Base-by-base conservation (phyloP, 352 stramenopile species). In the Phytophthora boehmeriae region DNA sequence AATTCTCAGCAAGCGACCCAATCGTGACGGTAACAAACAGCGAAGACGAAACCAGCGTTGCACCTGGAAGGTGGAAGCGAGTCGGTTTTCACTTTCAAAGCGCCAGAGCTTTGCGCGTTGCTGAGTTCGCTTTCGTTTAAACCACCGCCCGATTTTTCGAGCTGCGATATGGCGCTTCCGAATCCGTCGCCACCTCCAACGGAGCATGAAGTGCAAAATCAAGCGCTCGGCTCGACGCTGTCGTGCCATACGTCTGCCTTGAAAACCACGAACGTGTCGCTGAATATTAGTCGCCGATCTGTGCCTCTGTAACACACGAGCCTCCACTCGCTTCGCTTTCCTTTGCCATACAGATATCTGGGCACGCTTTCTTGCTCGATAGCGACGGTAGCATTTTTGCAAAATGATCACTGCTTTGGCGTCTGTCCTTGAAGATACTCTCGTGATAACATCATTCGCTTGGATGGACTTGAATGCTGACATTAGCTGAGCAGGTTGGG, bases 281-380 rank as follows among this genome's bases (percentile, higher is more conserved):
- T 86, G 76, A 42, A 86, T 85, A 19, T 44, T 20, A 1, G 67
- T 75, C 1, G 74, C 76, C 13, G 69, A 71, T 19, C 58, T 48
- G 5, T 50, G 74, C 23, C 72, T 66, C 20, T 19, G 35, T 13
- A 56, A 17, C 4, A 85, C 43, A 2, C 62, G 53, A 8, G 35
- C 14, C 59, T 88, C 78, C 22, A 85, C 60, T 36, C 61, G 38
- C 0, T n/a, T 13, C 5, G 76, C 74, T 25, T 75, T 39, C 4
- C 25, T 55, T 39, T 53, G 60, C 71, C 74, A 86, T 8, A 38
- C 32, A 11, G 13, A 27, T 4, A 67, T 16, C 16, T 23, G 35
- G n/a, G 63, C 54, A 35, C 59, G 50, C 13, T 47, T 53, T 51
- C 59, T 30, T 14, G 34, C 46, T 4, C 43, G 19, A 46, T 80